Percentiles rank a stretch among this genome's conserved stretches.
phyloP scores from a whole-genome alignment of 139 green algal species.

The Chlamydomonas schloesseri region DNA sequence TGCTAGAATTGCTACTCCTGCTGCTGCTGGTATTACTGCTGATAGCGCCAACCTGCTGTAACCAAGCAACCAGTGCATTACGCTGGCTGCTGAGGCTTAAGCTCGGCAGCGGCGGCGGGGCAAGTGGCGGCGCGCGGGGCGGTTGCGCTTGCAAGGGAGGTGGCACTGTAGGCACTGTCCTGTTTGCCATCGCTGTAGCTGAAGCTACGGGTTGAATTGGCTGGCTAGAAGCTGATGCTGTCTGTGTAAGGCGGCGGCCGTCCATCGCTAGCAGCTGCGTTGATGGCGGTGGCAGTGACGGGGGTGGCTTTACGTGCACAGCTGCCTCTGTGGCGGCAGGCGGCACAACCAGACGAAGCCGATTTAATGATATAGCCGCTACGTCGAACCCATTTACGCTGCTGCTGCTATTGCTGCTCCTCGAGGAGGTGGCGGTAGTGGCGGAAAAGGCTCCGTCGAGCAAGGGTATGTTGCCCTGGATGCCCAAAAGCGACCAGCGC shows the following conservation, averaged over 20 bases:
- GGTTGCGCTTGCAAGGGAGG: too few relatives aligned
- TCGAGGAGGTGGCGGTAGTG: too few relatives aligned
- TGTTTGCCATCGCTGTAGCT: too few relatives aligned
- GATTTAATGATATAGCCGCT: too few relatives aligned
- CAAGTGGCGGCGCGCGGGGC: too few relatives aligned
- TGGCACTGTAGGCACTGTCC: not conserved
- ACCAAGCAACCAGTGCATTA: not conserved
- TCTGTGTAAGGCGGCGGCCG: not conserved
- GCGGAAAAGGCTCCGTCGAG: not conserved
- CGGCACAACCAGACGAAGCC: too few relatives aligned
- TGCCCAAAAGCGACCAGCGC: slow-evolving; percentile 25
- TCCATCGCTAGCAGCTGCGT: not conserved
- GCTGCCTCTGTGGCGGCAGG: too few relatives aligned
- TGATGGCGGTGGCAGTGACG: not conserved
- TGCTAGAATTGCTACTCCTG: not conserved
- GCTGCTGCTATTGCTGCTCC: not conserved
- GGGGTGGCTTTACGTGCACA: too few relatives aligned
- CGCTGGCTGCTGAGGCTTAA: not conserved
- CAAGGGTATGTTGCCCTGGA: slow-evolving; percentile 40
- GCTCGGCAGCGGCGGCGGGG: too few relatives aligned
- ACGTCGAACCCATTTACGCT: not conserved
- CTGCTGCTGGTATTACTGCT: too few relatives aligned
- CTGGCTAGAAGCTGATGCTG: too few relatives aligned
- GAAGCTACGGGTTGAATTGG: too few relatives aligned
- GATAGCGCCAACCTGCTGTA: not conserved